Base-by-base conservation (phyloP, 2,329 filamentous ascomycete genomes). In the Lecanoromycetidae sp. region DNA sequence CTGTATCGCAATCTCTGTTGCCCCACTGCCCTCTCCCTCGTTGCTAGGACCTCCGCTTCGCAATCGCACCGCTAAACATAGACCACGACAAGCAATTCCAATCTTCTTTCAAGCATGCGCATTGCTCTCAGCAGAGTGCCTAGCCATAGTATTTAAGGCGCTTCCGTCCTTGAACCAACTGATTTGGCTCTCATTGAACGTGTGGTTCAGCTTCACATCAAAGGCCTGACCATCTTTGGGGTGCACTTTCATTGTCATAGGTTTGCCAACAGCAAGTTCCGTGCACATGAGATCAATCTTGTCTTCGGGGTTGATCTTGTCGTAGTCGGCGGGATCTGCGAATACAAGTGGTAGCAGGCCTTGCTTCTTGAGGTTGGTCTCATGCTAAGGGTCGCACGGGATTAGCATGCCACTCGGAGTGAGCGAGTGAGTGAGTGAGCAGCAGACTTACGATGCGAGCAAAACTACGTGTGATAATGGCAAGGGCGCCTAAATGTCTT, bases 321-420 rank as follows among this genome's bases (percentile, higher is more conserved):
- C 91, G 70, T 98, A 98, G 70, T 98, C 91, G 65, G 83, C 90
- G 48, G 90, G 90, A 65, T 96, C 81, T 49, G 79, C 71, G 73
- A 98, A 98, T 60, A 88, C 96, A 56, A 98, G 78, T 61, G 91
- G 91, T 72, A 98, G 84, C 90, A 98, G 95, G 71, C 91, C 91
- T 80, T 98, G 91, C 83, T 98, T 98, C 86, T 98, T 98, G 75
- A 98, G 72, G 80, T 98, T 98, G 75, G 91, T 98, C 78, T 98
- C 91, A 78, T 98, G 91, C 69, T 72, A 52, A 44, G 41, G 25
- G 26, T 41, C 3, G 23, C 22, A 9, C 13, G 6, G 20, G 26
- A 30, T 48, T 23, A 48, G 38, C 45, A 9, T 19, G n/a, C 25
- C 17, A 43, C 33, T 13, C 9, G 20, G 7, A 9, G 9, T 10